phyloP scores from a whole-genome alignment of 2,329 filamentous ascomycete genomes.

The Colletotrichum destructivum region DNA sequence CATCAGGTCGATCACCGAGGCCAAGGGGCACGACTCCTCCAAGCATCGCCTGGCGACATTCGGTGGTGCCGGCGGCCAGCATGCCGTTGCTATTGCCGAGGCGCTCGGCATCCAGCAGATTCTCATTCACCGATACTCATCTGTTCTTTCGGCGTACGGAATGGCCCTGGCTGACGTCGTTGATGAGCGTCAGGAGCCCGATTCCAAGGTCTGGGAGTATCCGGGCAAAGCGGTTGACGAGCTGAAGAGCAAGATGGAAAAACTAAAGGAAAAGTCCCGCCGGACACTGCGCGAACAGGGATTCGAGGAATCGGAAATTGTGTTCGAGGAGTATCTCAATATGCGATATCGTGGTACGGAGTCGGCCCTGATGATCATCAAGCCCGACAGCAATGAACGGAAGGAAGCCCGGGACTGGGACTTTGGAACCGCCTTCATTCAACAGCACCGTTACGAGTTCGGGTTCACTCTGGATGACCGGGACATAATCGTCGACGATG shows the following conservation, averaged over 20 bases:
- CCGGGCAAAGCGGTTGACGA: constrained; percentile 71
- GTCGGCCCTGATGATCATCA: constrained; percentile 90
- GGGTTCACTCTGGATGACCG: constrained; percentile 88
- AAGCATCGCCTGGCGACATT: constrained; percentile 94
- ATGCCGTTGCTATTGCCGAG: constrained; percentile 91
- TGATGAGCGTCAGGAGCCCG: constrained; percentile 88
- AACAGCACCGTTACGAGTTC: constrained; percentile 93
- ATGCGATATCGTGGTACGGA: constrained; percentile 94
- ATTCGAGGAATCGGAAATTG: constrained; percentile 80
- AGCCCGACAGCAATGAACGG: constrained; percentile 72
- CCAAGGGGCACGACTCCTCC: constrained; percentile 91
- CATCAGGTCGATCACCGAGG: constrained; percentile 91
- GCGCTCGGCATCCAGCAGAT: constrained; percentile 89
- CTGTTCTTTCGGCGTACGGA: constrained; percentile 90
- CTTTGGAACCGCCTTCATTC: constrained; percentile 87
- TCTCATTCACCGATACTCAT: constrained; percentile 88
- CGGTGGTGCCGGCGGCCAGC: constrained; percentile 91
- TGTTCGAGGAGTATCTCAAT: constrained; percentile 94
- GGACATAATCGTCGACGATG: constrained; percentile 92
- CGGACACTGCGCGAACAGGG: constrained; percentile 81
- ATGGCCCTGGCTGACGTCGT: constrained; percentile 96
- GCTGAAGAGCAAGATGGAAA: constrained; percentile 81
- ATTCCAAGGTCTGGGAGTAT: constrained; percentile 74
- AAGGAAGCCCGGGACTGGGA: constrained; percentile 80
- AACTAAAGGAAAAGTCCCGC: constrained; percentile 83